phyloP scores from a whole-genome alignment of 345 rosid genomes.

The Excoecaria cochinchinensis region DNA sequence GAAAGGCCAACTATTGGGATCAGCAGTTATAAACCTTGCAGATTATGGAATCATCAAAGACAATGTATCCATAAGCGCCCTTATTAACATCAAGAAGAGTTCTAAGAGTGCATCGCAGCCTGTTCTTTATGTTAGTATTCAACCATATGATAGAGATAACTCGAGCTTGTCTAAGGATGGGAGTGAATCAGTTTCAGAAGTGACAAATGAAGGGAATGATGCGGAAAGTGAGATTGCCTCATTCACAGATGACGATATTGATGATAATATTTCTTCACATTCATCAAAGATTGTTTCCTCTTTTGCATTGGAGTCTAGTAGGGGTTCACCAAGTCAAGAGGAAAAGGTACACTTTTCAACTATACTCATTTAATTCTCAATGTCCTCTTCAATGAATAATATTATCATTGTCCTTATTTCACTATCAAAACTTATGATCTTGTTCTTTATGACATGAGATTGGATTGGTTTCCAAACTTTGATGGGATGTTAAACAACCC shows the following conservation, averaged over 20 bases:
- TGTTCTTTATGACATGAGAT: background rate
- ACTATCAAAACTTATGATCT: background rate
- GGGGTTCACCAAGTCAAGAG: constrained; percentile 34
- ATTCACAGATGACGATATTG: constrained; percentile 67
- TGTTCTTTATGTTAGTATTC: constrained; percentile 56
- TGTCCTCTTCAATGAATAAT: background rate
- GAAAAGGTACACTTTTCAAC: constrained; percentile 43
- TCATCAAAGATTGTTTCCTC: constrained; percentile 51
- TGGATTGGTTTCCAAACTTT: background rate
- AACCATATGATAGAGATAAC: constrained; percentile 55
- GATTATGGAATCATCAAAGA: constrained; percentile 66
- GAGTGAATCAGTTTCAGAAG: constrained; percentile 58
- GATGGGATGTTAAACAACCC: background rate
- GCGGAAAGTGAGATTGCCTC: constrained; percentile 62
- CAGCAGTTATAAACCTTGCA: constrained; percentile 73
- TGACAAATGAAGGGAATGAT: constrained; percentile 50
- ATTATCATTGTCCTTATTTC: background rate
- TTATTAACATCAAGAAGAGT: constrained; percentile 60
- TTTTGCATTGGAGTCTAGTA: constrained; percentile 39
- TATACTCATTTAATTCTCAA: background rate
- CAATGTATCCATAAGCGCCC: constrained; percentile 41
- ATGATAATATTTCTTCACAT: constrained; percentile 48
- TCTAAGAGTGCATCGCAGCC: constrained; percentile 50
- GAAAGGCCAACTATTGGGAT: constrained; percentile 77
- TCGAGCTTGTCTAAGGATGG: constrained; percentile 43